Base-by-base conservation (phyloP, 768 basidiomycete genomes). In the Holtermanniella nyarrowii region DNA sequence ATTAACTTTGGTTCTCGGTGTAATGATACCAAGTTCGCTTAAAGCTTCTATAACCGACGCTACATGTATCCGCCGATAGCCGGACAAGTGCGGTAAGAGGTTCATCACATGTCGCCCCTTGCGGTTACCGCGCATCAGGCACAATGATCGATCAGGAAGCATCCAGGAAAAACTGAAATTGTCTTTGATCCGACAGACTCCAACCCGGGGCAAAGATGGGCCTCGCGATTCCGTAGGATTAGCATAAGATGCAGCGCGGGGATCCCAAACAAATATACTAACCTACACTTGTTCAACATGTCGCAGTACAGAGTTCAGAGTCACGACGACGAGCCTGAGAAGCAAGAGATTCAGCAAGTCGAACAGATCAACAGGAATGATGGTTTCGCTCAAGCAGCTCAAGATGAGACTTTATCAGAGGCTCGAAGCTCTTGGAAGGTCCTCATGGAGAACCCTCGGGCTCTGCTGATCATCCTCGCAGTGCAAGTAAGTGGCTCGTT, bases 401-500 rank as follows among this genome's bases (percentile, higher is more conserved):
- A 26, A 12, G 26, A 24, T 12, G 22, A 46, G 18, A 48, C 52
- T 21, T 42, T 52, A 24, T 26, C 25, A 18, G 46, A 42, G 4
- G 55, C 31, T 12, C 12, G 27, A 7, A 53, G 31, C 21, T 26
- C 47, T 5, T 57, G 56, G 56, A 24, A 39, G 16, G 56, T 57
- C 18, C 27, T 57, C 10, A 26, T 41, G 25, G 43, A 27, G 27
- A 57, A 57, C 44, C 26, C 43, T 16, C 25, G 43, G 22, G 48
- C 52, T 1, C 25, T 50, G 3, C 31, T 42, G 1, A 24, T 57
- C 23, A 57, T 57, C 26, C 42, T 57, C 16, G 52, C 52, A 4
- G 48, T 52, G 3, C 56, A 54, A 41, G 45, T n/a, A n/a, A n/a
- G n/a, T n/a, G n/a, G n/a, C n/a, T n/a, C 42, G 47, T 41, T 37